Conservation (phyloP, 768 basidiomycete genomes). For the Pleurotus ostreatus region DNA sequence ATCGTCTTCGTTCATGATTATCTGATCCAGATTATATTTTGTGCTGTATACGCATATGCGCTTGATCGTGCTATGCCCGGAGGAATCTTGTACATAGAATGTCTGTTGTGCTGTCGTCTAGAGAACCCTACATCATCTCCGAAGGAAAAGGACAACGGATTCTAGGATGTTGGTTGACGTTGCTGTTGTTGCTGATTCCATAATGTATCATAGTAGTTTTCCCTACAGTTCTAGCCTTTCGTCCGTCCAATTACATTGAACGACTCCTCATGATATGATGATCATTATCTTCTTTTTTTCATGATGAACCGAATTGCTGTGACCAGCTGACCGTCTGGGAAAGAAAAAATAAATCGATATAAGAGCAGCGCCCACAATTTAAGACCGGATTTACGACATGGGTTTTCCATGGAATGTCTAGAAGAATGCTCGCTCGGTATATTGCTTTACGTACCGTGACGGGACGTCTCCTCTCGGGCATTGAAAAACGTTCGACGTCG, state of each 20-base stretch:
- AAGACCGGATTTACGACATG: not conserved
- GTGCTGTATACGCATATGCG: not conserved
- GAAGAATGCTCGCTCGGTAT: not conserved
- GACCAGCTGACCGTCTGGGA: constrained; percentile 2
- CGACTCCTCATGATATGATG: not conserved
- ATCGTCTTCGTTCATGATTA: constrained; percentile 4
- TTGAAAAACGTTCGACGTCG: too few relatives aligned
- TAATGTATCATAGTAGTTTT: constrained; percentile 8
- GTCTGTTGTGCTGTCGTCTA: not conserved
- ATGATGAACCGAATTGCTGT: not conserved
- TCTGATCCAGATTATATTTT: not conserved
- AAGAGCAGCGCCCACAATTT: constrained; percentile 3
- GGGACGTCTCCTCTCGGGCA: too few relatives aligned
- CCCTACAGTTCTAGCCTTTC: not conserved
- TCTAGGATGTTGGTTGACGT: not conserved
- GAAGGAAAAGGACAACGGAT: not conserved
- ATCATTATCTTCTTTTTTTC: not conserved
- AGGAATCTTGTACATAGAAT: not conserved
- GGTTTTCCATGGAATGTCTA: not conserved
- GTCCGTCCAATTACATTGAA: not conserved
- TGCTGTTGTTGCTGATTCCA: not conserved
- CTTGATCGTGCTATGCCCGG: not conserved
- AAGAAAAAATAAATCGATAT: constrained; percentile 1
- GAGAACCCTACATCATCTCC: not conserved
- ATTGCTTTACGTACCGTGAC: too few relatives aligned